Base-by-base conservation (phyloP, 768 basidiomycete species). In the Tephrocybe sp. region DNA sequence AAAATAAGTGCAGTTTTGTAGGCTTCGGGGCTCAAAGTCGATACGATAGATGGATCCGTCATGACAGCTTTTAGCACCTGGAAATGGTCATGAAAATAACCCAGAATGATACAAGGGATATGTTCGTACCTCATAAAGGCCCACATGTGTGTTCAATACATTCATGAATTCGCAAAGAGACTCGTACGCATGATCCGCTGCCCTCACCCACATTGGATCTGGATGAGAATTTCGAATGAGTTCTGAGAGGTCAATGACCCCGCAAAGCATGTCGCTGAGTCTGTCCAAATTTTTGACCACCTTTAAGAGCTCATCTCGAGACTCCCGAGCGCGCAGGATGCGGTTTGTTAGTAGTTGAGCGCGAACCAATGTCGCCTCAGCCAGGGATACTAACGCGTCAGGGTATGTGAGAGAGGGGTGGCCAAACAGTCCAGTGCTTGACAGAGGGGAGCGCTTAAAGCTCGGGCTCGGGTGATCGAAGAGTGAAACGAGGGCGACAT, bases 131-230 rank as follows among this genome's bases (percentile, higher is more conserved):
- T 91, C 78, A 55, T 94, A 94, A 39, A 99, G 73, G 31, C 88
- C 91, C 27, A 87, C 84, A 72, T 98, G 79, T 25, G 94, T 97
- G 67, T 99, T 99, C 51, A 98, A 74, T 39, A 91, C 84, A 66
- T 97, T 97, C 94, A 99, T 98, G 66, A 89, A 94, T 69, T 94
- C 90, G 72, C 93, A 97, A 54, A 98, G 73, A 53, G 80, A 82
- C 67, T 93, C 94, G 66, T 98, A 97, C 36, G 89, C 88, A 53
- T 78, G 75, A 62, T 97, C 91, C 38, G 91, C 91, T 42, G 86
- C 86, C 13, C 82, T 76, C 13, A 91, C 78, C 94, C 95, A 98
- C 39, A 68, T 61, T 22, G 74, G 72, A 62, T 97, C 91, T 1
- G 95, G 94, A 71, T 98, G 94, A 0, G 92, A 86, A 63, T 95